Evolutionary conservation across 768 basidiomycete species (phyloP), one percentile per base, ranked within the genome.

Genomic region (Austroboletus eburneus): DNA sequence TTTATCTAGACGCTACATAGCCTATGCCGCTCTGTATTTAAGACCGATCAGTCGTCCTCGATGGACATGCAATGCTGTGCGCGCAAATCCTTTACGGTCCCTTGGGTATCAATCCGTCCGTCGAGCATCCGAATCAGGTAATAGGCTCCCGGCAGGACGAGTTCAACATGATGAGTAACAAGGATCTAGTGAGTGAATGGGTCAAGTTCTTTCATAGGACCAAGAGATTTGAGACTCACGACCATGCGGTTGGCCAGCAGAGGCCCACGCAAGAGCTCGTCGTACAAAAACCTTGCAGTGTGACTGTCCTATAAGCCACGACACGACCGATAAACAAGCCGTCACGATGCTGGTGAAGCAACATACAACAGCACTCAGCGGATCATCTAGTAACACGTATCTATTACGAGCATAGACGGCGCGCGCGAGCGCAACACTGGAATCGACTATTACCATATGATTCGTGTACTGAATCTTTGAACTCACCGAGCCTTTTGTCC

Each of bases 151-250:
- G 88, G 83, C 7, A 90, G 76, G 16, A 91, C 82, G 1, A 93
- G 76, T 41, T 91, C 86, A 22, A 91, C 82, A 57, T 91, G 89
- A 51, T 92, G 90, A 0, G 88, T 89, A 29, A 92, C 88, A 4
- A 85, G 71, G 33, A 85, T 69, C 82, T 82, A 48, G 3, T 9
- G 10, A 1, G 22, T 3, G 21, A 18, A 41, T n/a, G n/a, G n/a
- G n/a, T 53, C 27, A 49, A 33, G 9, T 9, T 37, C 9, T 27
- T 4, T 4, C 9, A 3, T 9, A 10, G 1, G 22, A 9, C 39
- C 13, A 16, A 34, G 21, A 3, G 3, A 16, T 18, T 5, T 24
- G 16, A 24, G n/a, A 61, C 73, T 49, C 48, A 83, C 73, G 27
- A 91, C 83, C 0, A 89, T 91, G 24, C 89, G 77, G 43, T 80